Evolutionary conservation across 305 asterid genomes (phyloP).

Genomic region (Fraxinus greggii): DNA sequence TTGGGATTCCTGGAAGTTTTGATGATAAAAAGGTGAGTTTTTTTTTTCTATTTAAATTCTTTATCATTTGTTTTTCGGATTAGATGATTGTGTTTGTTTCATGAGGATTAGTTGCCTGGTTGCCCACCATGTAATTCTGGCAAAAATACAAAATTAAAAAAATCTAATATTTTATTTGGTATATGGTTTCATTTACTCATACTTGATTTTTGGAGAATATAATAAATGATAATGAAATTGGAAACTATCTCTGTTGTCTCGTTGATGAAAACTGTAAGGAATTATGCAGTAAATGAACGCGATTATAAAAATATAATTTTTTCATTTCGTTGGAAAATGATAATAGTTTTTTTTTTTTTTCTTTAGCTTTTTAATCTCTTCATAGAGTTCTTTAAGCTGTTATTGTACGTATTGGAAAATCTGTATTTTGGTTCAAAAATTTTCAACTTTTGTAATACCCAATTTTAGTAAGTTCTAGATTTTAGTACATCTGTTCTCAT

Average conservation of each 20-base stretch:
- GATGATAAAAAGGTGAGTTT: conserved; percentile 40
- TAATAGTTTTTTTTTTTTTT: background rate
- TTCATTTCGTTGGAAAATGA: background rate
- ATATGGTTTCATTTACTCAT: conserved; percentile 7
- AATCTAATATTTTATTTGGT: background rate
- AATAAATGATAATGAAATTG: background rate
- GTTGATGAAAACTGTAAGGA: background rate
- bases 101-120: conserved; percentile 26
- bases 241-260: background rate
- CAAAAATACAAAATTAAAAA: background rate
- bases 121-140: conserved; percentile 6
- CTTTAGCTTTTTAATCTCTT: background rate
- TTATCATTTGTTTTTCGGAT: background rate
- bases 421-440: background rate
- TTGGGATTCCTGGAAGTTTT: conserved; percentile 34
- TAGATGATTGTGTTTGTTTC: conserved; percentile 25
- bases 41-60: background rate
- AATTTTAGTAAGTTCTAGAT: background rate
- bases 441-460: background rate
- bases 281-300: background rate
- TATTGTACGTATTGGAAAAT: conserved; percentile 3
- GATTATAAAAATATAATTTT: background rate
- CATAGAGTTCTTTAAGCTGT: background rate
- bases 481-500: conserved; percentile 14
- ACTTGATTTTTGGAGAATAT: background rate